Base-by-base conservation (phyloP, 2,329 filamentous ascomycete genomes). In the Calonectria pauciramosa region DNA sequence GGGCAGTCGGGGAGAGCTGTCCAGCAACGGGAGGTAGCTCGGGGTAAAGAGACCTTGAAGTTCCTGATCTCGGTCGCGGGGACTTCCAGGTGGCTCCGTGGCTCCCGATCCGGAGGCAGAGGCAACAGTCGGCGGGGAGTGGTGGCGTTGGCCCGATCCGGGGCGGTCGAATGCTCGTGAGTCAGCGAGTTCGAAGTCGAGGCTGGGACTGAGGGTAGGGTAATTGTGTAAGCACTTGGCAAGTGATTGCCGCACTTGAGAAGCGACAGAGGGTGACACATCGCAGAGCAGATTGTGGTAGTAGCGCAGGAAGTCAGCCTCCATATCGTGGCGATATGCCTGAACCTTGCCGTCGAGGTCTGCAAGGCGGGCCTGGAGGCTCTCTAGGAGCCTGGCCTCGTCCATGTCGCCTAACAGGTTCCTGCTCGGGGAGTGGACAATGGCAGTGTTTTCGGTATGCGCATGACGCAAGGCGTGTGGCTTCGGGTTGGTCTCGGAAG, bases 21-120 rank as follows among this genome's bases (percentile, higher is more conserved):
- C 91, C 70, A 93, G 88, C 70, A 93, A 85, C 56, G 91, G 91
- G 70, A 94, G 87, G 80, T 90, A 93, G 75, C 85, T 89, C 34
- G 91, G 92, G 44, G 89, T 93, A 80, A 93, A 93, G 73, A 93
- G 84, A 75, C 91, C 91, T 76, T 89, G 88, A 76, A 93, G 89
- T 78, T 93, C 91, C 80, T 86, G 85, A 77, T 93, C 91, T 74
- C 90, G 88, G 73, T 90, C 89, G 84, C 89, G 89, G 66, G 88
- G 87, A 79, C 86, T 88, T 77, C 85, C 80, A 65, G 85, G 84
- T 76, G 81, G 78, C 76, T 82, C 81, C 78, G 77, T 78, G 77
- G 77, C 75, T 78, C 78, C 80, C 71, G 79, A 79, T 78, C 76
- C 78, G 78, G 82, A 75, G 75, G 74, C 73, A 80, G 80, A 77